Evolutionary conservation across 2,329 filamentous ascomycete species (phyloP).

Genomic region (Albifimbria verrucaria): DNA sequence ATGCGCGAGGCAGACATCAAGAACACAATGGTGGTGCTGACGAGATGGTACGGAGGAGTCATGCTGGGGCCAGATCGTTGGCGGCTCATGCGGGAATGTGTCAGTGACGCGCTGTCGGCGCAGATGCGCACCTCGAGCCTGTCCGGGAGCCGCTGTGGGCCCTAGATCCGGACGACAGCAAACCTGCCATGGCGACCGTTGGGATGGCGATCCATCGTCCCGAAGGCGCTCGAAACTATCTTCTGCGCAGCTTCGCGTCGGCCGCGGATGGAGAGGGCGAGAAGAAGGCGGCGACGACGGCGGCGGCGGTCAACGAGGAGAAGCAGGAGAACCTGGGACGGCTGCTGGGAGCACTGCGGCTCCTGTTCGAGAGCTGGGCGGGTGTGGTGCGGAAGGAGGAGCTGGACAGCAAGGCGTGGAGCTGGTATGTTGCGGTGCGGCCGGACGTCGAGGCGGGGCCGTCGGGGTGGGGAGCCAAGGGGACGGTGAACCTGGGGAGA

Average conservation of each 20-base stretch:
- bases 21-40: conserved; percentile 55
- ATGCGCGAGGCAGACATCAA: conserved; percentile 48
- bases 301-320: conserved; percentile 50
- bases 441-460: conserved; percentile 73
- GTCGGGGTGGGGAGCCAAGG: conserved; percentile 82
- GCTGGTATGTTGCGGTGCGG: conserved; percentile 74
- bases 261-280: conserved; percentile 26
- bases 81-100: conserved; percentile 58
- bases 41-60: conserved; percentile 60
- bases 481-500: conserved; percentile 60
- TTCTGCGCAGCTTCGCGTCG: conserved; percentile 57
- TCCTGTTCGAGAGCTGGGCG: conserved; percentile 73
- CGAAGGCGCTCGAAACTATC: conserved; percentile 61
- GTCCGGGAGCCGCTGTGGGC: conserved; percentile 57
- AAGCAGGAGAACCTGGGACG: conserved; percentile 68
- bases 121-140: conserved; percentile 35
- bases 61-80: conserved; percentile 61
- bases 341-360: conserved; percentile 67
- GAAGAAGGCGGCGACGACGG: conserved; percentile 44
- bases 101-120: conserved; percentile 51
- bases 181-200: conserved; percentile 32
- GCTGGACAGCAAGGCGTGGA: conserved; percentile 73
- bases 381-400: conserved; percentile 60
- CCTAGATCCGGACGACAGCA: conserved; percentile 52
- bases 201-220: conserved; percentile 73